Evolutionary conservation across 2,329 filamentous ascomycete species (phyloP), one percentile per base, ranked within the genome.

Genomic region (Colletotrichum lindemuthianum): DNA sequence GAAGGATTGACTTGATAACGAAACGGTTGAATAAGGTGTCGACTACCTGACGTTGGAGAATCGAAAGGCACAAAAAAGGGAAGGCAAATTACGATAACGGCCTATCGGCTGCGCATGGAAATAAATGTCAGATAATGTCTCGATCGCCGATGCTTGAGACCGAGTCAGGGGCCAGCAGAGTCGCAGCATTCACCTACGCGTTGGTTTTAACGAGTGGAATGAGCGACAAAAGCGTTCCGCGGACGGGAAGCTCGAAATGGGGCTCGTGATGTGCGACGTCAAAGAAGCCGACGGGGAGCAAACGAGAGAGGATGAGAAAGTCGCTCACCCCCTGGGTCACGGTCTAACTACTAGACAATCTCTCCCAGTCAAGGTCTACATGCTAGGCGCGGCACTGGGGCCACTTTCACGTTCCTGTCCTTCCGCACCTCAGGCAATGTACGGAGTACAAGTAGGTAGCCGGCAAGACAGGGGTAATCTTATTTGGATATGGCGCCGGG

Each of bases 151-250:
- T 41, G 45, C 34, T 41, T 24, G 32, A 50, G 51, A 33, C 36
- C 39, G 24, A 51, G 48, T 56, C 51, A 61, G 32, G 49, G 50
- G 16, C 43, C 15, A n/a, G n/a, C 41, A n/a, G 15, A 10, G 16
- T 41, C 24, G 41, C 24, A 43, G 36, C 33, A 41, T 10, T 43
- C 39, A 49, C 41, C 36, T 65, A 52, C 51, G 15, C 51, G 40
- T 55, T 24, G 50, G 24, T 39, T 48, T 45, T 16, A 56, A 51
- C 15, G 24, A 61, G 43, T 57, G 39, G 39, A 61, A 56, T 61
- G 58, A 65, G 61, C 47, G 58, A 56, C 58, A 65, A 50, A 64
- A 34, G 56, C n/a, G 61, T 60, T 61, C 61, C 45, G 40, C 51
- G 12, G 36, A 16, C 44, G 61, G 50, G 56, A 61, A 41, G 49